A percentile compares a stretch with the other conserved stretches of the same genome.
Evolutionary conservation across 129 eudicot genomes (phyloP).

Genomic region (Scalesia atractyloides): DNA sequence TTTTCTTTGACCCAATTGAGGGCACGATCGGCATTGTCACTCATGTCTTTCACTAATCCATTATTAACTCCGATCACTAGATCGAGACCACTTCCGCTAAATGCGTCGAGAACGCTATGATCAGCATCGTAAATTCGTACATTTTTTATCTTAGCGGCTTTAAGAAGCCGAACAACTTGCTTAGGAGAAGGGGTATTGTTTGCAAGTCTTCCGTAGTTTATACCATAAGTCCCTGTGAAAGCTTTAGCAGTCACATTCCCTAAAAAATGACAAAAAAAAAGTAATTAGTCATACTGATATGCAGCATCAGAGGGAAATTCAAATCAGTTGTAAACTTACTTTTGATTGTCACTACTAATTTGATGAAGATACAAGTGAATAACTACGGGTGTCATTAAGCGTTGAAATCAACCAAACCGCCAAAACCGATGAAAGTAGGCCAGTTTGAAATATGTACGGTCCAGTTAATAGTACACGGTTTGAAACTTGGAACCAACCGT

Average conservation of each 20-base stretch:
- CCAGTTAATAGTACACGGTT: too few species aligned
- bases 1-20: slow-evolving; percentile 82
- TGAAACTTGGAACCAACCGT: too few species aligned
- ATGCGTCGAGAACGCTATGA: slow-evolving; percentile 79
- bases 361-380: background rate
- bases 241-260: slow-evolving; percentile 44
- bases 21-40: slow-evolving; percentile 68
- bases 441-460: too few species aligned
- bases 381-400: too few species aligned
- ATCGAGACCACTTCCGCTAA: slow-evolving; percentile 82
- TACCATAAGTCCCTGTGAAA: slow-evolving; percentile 93
- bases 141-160: slow-evolving; percentile 78
- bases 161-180: slow-evolving; percentile 72
- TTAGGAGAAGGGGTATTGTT: slow-evolving; percentile 90
- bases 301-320: background rate
- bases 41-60: slow-evolving; percentile 64
- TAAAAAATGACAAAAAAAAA: slow-evolving; percentile 18
- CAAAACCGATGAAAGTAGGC: too few species aligned
- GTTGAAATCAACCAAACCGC: too few species aligned
- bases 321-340: background rate
- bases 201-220: slow-evolving; percentile 90
- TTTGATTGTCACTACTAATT: slow-evolving; percentile 5
- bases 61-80: slow-evolving; percentile 86
- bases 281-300: slow-evolving; percentile 8
- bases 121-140: slow-evolving; percentile 79